A percentile compares a stretch with the other conserved stretches of the same genome.
These are phyloP conservation scores for Trametes cinnabarina DNA, from an alignment of 768 basidiomycete genomes.

Conservation along the genomic window DNA sequence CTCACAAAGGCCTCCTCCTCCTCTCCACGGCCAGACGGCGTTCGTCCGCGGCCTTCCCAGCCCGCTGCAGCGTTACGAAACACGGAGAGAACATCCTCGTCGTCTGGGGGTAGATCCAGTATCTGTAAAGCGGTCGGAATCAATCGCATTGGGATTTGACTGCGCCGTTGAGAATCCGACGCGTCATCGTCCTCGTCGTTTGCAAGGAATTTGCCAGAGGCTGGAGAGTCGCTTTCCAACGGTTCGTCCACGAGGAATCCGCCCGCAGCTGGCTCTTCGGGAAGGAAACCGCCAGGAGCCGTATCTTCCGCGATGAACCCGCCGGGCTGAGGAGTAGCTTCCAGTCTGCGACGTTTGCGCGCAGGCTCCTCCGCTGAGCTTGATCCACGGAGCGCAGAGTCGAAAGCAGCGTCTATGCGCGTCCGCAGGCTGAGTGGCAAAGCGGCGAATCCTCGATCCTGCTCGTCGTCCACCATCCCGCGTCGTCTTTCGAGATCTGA, in stretches of 20 bases:
- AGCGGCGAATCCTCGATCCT: slow-evolving; percentile 34
- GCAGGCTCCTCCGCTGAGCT: not conserved
- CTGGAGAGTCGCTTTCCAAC: slow-evolving; percentile 10
- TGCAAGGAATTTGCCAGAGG: slow-evolving; percentile 33
- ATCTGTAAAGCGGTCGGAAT: slow-evolving; percentile 61
- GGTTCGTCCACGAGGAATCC: slow-evolving; percentile 30
- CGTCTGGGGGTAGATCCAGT: slow-evolving; percentile 60
- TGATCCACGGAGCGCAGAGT: slow-evolving; percentile 25
- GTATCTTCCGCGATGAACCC: slow-evolving; percentile 18
- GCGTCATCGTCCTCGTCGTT: slow-evolving; percentile 19
- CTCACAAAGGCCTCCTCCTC: slow-evolving; percentile 43
- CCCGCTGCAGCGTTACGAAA: slow-evolving; percentile 76
- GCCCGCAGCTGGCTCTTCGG: slow-evolving; percentile 23
- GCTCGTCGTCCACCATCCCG: slow-evolving; percentile 13
- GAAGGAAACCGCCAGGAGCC: slow-evolving; percentile 16
- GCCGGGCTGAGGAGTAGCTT: slow-evolving; percentile 3
- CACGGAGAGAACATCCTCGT: slow-evolving; percentile 66
- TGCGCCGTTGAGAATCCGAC: slow-evolving; percentile 18
- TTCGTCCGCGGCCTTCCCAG: slow-evolving; percentile 42
- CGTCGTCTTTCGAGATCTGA: no score
- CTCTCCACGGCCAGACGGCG: slow-evolving; percentile 7
- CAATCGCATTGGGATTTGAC: slow-evolving; percentile 49
- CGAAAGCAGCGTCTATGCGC: slow-evolving; percentile 54
- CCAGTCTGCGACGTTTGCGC: slow-evolving; percentile 20
- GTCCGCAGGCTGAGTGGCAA: slow-evolving; percentile 43